A percentile compares a stretch with the other conserved stretches of the same genome.
phyloP scores from a whole-genome alignment of 192 early-diverging fungal genomes.

The Chytriomyces hyalinus region DNA sequence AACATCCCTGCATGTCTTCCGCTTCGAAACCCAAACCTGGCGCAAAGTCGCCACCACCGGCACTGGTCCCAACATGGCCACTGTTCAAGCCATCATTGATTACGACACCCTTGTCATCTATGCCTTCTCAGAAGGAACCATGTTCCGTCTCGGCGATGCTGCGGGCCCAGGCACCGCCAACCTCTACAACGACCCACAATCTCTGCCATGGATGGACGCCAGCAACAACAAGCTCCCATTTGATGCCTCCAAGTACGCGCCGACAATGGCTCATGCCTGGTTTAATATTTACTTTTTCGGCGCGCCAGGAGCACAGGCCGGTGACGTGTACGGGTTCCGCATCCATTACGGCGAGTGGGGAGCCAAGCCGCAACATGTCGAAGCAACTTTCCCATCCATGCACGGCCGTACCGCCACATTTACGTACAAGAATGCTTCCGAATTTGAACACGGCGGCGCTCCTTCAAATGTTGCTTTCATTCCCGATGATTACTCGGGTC shows the following conservation, averaged over 20 bases:
- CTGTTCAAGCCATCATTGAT: slow-evolving; percentile 29
- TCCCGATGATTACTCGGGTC: slow-evolving; percentile 23
- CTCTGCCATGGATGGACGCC: slow-evolving; percentile 19
- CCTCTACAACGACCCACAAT: slow-evolving; percentile 7
- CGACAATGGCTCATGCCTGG: slow-evolving; percentile 26
- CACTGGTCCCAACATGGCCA: slow-evolving; percentile 4
- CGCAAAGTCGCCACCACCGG: slow-evolving; percentile 2
- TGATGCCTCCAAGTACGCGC: slow-evolving; percentile 5
- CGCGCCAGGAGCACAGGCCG: slow-evolving; percentile 4
- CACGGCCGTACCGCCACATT: slow-evolving; percentile 32
- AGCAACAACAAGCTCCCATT: slow-evolving; percentile 13
- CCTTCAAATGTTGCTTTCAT: slow-evolving; percentile 30
- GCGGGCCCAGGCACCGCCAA: neutral
- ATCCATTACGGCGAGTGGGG: slow-evolving; percentile 37
- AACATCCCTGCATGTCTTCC: slow-evolving; percentile 15
- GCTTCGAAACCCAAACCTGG: slow-evolving; percentile 22
- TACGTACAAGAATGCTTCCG: slow-evolving; percentile 12
- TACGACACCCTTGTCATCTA: slow-evolving; percentile 36
- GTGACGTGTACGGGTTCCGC: slow-evolving; percentile 28
- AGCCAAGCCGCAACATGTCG: slow-evolving; percentile 10
- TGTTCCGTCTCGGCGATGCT: slow-evolving; percentile 35
- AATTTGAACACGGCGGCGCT: slow-evolving; percentile 22
- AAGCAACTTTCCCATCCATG: slow-evolving; percentile 12
- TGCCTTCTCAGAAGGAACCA: slow-evolving; percentile 19
- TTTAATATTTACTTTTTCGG: slow-evolving; percentile 38